Conservation (phyloP, 2,329 filamentous ascomycete genomes). For the Pseudocercospora eumusae region DNA sequence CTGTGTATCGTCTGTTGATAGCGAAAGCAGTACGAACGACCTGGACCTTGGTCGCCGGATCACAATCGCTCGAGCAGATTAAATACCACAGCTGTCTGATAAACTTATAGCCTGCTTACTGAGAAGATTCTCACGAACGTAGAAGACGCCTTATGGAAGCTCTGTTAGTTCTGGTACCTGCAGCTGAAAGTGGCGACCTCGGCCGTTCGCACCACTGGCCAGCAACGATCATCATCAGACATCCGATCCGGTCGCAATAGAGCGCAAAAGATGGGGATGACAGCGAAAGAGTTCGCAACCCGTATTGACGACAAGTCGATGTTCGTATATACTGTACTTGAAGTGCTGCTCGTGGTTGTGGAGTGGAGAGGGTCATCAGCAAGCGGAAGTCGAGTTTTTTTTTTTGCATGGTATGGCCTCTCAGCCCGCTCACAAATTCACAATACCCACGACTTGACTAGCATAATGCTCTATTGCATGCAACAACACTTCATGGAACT, state of each 20-base stretch:
- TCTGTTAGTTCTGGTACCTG: slow-evolving; percentile 4
- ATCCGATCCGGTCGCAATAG: background rate
- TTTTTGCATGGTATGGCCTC: background rate
- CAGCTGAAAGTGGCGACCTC: slow-evolving; percentile 3
- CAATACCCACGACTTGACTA: background rate
- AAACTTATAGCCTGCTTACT: background rate
- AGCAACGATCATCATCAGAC: background rate
- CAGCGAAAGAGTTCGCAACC: background rate
- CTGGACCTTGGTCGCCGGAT: background rate
- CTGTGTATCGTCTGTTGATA: background rate
- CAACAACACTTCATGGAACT: background rate
- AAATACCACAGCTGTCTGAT: background rate
- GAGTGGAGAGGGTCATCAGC: background rate
- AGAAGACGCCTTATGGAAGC: background rate
- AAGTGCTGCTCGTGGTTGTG: background rate
- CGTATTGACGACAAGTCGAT: background rate
- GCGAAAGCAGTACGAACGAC: background rate
- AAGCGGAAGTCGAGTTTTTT: background rate
- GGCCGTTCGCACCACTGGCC: background rate
- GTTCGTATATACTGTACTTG: background rate
- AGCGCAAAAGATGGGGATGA: background rate
- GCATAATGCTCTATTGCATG: background rate
- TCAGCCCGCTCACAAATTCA: too few species aligned
- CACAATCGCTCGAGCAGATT: background rate
- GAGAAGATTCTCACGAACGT: background rate